Percentiles rank a stretch among this genome's conserved stretches.
Evolutionary conservation across 2,329 filamentous ascomycete genomes (phyloP).

Genomic region (Colletotrichum abscissum): DNA sequence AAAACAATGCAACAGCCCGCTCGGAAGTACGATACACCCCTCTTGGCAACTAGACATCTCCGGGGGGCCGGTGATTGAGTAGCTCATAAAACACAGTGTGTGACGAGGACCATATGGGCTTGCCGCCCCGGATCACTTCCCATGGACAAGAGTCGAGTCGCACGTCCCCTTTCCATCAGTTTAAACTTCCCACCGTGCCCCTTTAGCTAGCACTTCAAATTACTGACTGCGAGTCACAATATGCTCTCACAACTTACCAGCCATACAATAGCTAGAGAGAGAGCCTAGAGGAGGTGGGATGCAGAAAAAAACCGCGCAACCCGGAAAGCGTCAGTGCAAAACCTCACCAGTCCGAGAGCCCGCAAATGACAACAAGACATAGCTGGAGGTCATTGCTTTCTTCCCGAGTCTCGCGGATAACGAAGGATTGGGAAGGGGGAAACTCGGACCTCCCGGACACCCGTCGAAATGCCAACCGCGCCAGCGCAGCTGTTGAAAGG

Average conservation of each 20-base stretch:
- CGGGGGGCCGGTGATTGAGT: neutral
- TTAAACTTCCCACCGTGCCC: neutral
- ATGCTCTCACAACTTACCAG: neutral
- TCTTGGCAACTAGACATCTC: too few species aligned
- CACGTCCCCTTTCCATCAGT: neutral
- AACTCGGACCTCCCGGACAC: neutral
- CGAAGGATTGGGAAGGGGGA: too few species aligned
- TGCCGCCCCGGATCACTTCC: neutral
- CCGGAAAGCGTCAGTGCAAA: slow-evolving; percentile 13
- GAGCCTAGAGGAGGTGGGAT: neutral
- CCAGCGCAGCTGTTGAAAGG: neutral
- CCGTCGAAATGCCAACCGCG: neutral
- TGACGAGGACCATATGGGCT: neutral
- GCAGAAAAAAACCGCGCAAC: neutral
- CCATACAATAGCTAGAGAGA: too few species aligned
- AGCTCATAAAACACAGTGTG: neutral
- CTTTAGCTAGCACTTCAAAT: neutral
- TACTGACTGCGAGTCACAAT: neutral
- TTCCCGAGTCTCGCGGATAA: neutral
- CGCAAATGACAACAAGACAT: slow-evolving; percentile 15
- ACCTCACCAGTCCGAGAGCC: slow-evolving; percentile 1
- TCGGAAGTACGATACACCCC: too few species aligned
- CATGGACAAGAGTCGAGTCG: neutral
- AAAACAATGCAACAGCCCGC: neutral
- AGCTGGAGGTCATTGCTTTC: neutral